These are phyloP conservation scores for Myrmaecium sp. DNA, from an alignment of 2,329 filamentous ascomycete genomes.

Conservation along the genomic window DNA sequence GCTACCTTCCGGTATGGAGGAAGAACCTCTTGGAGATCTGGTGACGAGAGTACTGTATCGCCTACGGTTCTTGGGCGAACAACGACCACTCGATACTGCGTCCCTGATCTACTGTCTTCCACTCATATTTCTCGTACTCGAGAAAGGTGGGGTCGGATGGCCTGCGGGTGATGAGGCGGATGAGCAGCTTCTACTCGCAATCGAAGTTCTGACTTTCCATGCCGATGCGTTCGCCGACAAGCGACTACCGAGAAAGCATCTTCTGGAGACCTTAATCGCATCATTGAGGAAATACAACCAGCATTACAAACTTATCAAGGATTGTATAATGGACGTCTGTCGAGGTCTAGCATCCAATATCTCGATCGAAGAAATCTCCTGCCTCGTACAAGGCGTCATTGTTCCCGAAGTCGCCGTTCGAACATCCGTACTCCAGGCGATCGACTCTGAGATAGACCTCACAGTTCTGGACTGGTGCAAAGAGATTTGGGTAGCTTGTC, in stretches of 20 bases:
- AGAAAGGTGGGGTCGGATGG: slow-evolving; percentile 60
- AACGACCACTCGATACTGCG: slow-evolving; percentile 80
- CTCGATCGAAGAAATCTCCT: slow-evolving; percentile 49
- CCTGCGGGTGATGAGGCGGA: slow-evolving; percentile 58
- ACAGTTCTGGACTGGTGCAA: slow-evolving; percentile 73
- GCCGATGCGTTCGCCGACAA: slow-evolving; percentile 50
- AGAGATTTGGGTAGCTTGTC: slow-evolving; percentile 83
- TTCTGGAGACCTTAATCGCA: slow-evolving; percentile 54
- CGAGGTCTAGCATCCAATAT: slow-evolving; percentile 76
- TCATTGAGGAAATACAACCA: slow-evolving; percentile 82
- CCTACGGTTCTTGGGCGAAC: slow-evolving; percentile 75
- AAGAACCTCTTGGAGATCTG: slow-evolving; percentile 67
- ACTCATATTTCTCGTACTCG: slow-evolving; percentile 61
- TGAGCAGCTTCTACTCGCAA: slow-evolving; percentile 72
- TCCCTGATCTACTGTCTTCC: slow-evolving; percentile 80
- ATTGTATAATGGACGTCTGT: slow-evolving; percentile 75
- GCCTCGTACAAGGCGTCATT: slow-evolving; percentile 63
- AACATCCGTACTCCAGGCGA: slow-evolving; percentile 71
- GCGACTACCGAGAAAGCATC: slow-evolving; percentile 56
- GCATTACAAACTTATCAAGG: slow-evolving; percentile 89
- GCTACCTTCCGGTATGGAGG: slow-evolving; percentile 52
- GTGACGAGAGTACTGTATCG: slow-evolving; percentile 82
- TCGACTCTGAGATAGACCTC: slow-evolving; percentile 82
- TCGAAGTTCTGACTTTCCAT: slow-evolving; percentile 82
- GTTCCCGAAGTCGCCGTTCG: slow-evolving; percentile 67